Conservation (phyloP, 768 basidiomycete genomes). For the Lentinula detonsa region DNA sequence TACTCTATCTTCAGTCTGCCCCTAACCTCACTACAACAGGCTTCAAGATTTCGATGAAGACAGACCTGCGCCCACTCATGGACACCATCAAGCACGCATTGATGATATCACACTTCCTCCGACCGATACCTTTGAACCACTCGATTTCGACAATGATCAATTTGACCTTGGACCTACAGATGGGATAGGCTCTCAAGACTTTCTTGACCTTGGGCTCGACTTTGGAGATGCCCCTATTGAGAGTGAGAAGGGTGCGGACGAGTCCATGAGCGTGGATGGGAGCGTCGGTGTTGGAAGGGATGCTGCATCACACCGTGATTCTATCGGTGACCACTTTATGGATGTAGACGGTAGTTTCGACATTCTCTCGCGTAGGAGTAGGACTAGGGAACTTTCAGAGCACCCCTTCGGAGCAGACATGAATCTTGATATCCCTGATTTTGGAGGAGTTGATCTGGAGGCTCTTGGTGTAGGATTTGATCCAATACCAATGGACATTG, state of each 20-base stretch:
- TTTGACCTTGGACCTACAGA: conserved; percentile 76
- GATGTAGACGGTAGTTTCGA: conserved; percentile 47
- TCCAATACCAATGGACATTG: conserved; percentile 31
- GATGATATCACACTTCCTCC: conserved; percentile 87
- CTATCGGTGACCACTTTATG: conserved; percentile 57
- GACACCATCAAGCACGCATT: conserved; percentile 77
- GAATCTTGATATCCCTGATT: conserved; percentile 35
- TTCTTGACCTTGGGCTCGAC: conserved; percentile 71
- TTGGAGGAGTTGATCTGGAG: conserved; percentile 12
- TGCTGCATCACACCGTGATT: conserved; percentile 46
- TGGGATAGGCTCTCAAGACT: conserved; percentile 85
- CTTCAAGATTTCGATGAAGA: conserved; percentile 60
- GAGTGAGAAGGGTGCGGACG: conserved; percentile 33
- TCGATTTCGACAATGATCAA: conserved; percentile 60
- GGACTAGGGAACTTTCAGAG: conserved; percentile 61
- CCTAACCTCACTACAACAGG: conserved; percentile 10
- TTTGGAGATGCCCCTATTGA: conserved; percentile 54
- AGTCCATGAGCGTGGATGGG: conserved; percentile 47
- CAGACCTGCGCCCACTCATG: conserved; percentile 55
- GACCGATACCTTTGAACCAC: conserved; percentile 62
- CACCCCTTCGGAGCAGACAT: conserved; percentile 57
- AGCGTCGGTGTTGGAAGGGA: conserved; percentile 79
- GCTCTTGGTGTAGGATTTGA: conserved; percentile 63
- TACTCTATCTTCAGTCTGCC: neutral
- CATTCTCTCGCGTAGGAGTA: conserved; percentile 49